Base-by-base conservation (phyloP, 371 early-diverging fungal species). In the Mortierella sp. region DNA sequence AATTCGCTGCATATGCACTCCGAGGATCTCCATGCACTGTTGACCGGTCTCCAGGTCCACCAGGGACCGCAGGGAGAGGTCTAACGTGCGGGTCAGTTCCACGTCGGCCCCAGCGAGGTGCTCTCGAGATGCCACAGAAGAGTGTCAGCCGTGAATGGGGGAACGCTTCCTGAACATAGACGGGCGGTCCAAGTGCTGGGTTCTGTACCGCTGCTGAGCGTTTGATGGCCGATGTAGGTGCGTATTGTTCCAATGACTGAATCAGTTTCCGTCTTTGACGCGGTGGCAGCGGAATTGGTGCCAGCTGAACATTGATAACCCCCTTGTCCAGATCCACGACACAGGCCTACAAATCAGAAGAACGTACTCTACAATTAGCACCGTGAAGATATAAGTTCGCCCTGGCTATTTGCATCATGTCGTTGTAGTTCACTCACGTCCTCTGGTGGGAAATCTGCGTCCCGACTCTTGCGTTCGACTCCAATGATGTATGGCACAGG, bases 401-500 rank as follows among this genome's bases (percentile, higher is more conserved):
- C 50, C 9, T 24, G n/a, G 13, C 11, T 37, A 50, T 3, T 2
- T 28, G 16, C 16, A 5, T 9, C 2, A 5, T 3, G 24, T 59
- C 16, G 10, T 10, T n/a, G 24, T 31, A 16, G 28, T 57, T 40
- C 31, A 44, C 82, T 61, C 75, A 78, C 90, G 80, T 95, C 96
- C 54, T 92, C 91, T 3, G 95, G 93, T 72, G 90, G 88, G 74
- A 92, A 93, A 54, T 94, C 94, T 4, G 91, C 57, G 31, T 93
- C 93, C 4, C 88, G 88, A 76, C 91, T 88, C 10, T 82, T 81
- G 14, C 94, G 90, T 53, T 93, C 88, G 34, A 95, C 91, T 4
- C 97, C 97, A 69, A 96, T 90, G 54, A 96, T 94, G 72, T 94
- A 96, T 10, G 97, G 97, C 50, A 96, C 94, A 40, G 97, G 96